phyloP scores from a whole-genome alignment of 495 filamentous ascomycete species.

The Penicillium canescens region DNA sequence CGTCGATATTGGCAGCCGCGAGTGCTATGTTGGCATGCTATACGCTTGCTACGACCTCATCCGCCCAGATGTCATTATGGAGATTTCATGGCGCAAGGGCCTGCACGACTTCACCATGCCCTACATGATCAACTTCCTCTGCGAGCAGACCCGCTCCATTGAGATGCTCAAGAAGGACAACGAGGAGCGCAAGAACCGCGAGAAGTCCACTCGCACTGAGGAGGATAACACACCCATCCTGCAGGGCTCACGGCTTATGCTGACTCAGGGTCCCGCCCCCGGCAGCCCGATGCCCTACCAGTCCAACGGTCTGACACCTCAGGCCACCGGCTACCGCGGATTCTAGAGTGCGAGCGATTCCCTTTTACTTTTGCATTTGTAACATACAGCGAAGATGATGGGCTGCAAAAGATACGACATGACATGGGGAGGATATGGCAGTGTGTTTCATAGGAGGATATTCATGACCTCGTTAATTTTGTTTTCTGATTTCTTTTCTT shows the following conservation, averaged over 20 bases:
- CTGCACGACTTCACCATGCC: constrained; percentile 99
- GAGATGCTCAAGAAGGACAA: constrained; percentile 90
- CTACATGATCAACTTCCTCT: constrained; percentile 98
- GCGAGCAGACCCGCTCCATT: constrained; percentile 85
- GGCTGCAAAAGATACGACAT: constrained; percentile 28
- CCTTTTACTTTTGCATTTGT: constrained; percentile 32
- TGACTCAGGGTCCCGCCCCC: constrained; percentile 83
- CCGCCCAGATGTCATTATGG: constrained; percentile 85
- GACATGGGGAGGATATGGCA: constrained; percentile 12
- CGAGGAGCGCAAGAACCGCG: constrained; percentile 90
- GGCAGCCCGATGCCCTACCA: constrained; percentile 67
- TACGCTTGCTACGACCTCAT: constrained; percentile 99
- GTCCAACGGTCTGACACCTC: constrained; percentile 78
- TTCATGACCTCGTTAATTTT: constrained; percentile 28
- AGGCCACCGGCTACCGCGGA: constrained; percentile 71
- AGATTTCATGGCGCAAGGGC: constrained; percentile 95
- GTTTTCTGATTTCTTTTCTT: constrained; percentile 19
- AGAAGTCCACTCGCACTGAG: constrained; percentile 81
- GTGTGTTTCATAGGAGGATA: constrained; percentile 11
- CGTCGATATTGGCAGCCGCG: constrained; percentile 96
- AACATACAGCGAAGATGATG: constrained; percentile 42
- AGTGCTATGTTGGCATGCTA: constrained; percentile 99
- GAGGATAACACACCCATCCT: constrained; percentile 95
- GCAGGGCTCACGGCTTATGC: constrained; percentile 88
- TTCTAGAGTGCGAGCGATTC: constrained; percentile 43